A percentile compares a stretch with the other conserved stretches of the same genome.
These are phyloP conservation scores for Colletotrichum echinochloae DNA, from an alignment of 2,329 filamentous ascomycete genomes.

Conservation along the genomic window DNA sequence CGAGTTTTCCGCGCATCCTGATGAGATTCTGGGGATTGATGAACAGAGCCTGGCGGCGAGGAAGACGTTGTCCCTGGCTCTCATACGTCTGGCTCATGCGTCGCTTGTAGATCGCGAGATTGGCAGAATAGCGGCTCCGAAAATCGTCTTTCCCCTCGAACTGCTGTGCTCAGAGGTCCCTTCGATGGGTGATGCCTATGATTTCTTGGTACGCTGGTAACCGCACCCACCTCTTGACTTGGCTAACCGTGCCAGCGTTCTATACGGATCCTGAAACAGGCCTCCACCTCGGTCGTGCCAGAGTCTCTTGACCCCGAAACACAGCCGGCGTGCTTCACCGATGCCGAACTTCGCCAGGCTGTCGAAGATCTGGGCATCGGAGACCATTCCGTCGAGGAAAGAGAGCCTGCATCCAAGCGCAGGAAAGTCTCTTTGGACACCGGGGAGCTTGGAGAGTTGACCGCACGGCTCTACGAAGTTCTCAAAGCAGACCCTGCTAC, in stretches of 20 bases:
- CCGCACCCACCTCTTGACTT: not conserved
- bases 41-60: constrained; percentile 47
- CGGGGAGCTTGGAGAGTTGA: constrained; percentile 43
- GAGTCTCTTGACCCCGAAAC: constrained; percentile 38
- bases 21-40: constrained; percentile 48
- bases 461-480: constrained; percentile 45
- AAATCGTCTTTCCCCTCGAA: constrained; percentile 57
- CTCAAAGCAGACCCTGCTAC: constrained; percentile 46
- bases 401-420: constrained; percentile 47
- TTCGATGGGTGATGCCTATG: constrained; percentile 50
- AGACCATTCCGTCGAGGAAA: constrained; percentile 13
- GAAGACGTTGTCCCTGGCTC: constrained; percentile 52
- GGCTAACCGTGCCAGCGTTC: constrained; percentile 45
- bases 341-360: constrained; percentile 44
- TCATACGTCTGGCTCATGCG: constrained; percentile 53
- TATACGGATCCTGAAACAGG: constrained; percentile 46
- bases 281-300: constrained; percentile 43
- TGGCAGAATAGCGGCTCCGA: constrained; percentile 56
- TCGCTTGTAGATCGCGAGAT: constrained; percentile 49
- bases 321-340: constrained; percentile 44
- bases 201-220: constrained; percentile 55
- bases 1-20: constrained; percentile 52
- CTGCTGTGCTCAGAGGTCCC: constrained; percentile 50
- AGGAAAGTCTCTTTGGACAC: constrained; percentile 47
- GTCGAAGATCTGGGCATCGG: constrained; percentile 43